Conservation (phyloP, 2,329 filamentous ascomycete species). For the Xylogone sp. region DNA sequence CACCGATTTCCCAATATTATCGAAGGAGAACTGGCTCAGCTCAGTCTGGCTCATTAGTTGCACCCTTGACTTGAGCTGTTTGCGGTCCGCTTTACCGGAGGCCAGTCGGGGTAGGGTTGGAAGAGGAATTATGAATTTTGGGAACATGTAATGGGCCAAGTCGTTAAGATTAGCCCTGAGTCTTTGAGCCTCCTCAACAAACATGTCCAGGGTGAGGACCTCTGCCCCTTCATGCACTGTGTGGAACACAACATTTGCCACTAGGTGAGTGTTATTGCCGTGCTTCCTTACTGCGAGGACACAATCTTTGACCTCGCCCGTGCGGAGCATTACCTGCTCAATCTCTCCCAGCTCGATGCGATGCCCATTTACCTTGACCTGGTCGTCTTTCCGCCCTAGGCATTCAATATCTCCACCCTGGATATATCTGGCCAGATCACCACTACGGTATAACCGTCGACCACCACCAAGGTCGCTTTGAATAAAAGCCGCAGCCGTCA, state of each 20-base stretch:
- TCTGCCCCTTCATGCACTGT: conserved; percentile 1
- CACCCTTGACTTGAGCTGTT: background rate
- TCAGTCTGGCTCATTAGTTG: no score
- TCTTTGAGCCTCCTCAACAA: background rate
- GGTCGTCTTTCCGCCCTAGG: conserved; percentile 42
- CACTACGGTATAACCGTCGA: conserved; percentile 28
- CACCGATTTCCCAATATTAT: no score
- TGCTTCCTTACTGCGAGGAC: conserved; percentile 1
- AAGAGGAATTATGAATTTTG: background rate
- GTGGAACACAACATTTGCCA: conserved; percentile 3
- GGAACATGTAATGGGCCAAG: conserved; percentile 1
- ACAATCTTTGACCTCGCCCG: background rate
- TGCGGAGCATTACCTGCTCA: conserved; percentile 21
- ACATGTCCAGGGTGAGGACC: conserved; percentile 1
- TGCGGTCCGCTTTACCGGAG: background rate
- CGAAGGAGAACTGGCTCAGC: no score
- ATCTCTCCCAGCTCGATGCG: conserved; percentile 42
- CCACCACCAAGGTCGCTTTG: background rate
- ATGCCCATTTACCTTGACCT: conserved; percentile 48
- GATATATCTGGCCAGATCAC: conserved; percentile 30
- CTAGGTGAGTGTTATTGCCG: conserved; percentile 1
- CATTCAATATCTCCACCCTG: conserved; percentile 27
- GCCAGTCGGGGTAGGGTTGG: background rate
- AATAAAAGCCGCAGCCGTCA: conserved; percentile 10
- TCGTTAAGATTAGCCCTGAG: conserved; percentile 1